Evolutionary conservation across 257 asterid species (phyloP).

Genomic region (Mitragyna speciosa): DNA sequence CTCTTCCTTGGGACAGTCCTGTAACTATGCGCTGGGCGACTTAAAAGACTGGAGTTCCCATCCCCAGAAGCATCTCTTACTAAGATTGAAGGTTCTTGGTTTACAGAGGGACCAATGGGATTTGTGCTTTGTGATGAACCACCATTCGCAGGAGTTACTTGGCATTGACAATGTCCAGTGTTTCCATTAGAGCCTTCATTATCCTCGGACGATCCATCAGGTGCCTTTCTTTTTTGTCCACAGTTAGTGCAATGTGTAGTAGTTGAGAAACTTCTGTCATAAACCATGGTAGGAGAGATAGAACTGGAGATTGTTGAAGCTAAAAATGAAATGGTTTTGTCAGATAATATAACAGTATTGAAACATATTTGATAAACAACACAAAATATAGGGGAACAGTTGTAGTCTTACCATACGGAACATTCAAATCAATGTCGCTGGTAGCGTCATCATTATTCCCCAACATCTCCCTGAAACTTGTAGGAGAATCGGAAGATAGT

Average conservation of each 20-base stretch:
- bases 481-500: not conserved
- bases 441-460: too few relatives aligned
- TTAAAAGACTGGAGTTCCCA: too few relatives aligned
- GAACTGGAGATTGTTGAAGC: not conserved
- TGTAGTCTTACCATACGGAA: not conserved
- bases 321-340: not conserved
- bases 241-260: not conserved
- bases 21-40: not conserved
- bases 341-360: not conserved
- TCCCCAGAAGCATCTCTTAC: too few relatives aligned
- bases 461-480: not conserved
- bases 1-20: not conserved
- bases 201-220: not conserved
- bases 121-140: not conserved
- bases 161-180: not conserved
- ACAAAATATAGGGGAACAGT: not conserved
- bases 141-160: not conserved
- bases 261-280: not conserved
- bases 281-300: not conserved
- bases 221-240: not conserved
- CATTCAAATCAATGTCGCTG: not conserved
- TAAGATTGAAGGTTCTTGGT: not conserved
- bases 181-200: not conserved
- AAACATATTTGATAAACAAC: not conserved
- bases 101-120: not conserved